A percentile compares a stretch with the other conserved stretches of the same genome.
Conservation (phyloP, 108 stramenopile genomes). For the Mediolabrus comicus region DNA sequence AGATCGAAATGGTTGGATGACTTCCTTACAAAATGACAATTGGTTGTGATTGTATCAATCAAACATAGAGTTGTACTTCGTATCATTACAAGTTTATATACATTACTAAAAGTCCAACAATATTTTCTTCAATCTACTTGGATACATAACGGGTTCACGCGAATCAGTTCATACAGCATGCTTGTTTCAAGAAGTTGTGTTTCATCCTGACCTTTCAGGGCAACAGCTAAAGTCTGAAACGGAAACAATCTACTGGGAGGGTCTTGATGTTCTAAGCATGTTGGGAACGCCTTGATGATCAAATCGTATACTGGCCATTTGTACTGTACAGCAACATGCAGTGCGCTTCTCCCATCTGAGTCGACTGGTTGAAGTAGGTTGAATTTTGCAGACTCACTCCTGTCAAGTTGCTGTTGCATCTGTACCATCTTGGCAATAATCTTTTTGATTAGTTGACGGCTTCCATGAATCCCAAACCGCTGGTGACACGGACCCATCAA, state of each 20-base stretch:
- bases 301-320: constrained; percentile 45
- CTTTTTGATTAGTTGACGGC: constrained; percentile 42
- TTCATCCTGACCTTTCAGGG: background rate
- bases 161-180: constrained; percentile 31
- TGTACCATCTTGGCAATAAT: constrained; percentile 14
- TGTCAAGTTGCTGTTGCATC: background rate
- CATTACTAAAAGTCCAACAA: too few species aligned
- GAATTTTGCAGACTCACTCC: background rate
- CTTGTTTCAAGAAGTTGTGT: constrained; percentile 22
- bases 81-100: background rate
- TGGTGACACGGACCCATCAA: constrained; percentile 30
- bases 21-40: background rate
- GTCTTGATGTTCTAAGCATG: constrained; percentile 22
- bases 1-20: constrained; percentile 18
- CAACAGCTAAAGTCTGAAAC: constrained; percentile 33
- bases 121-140: background rate
- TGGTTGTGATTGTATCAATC: too few species aligned
- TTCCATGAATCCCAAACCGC: constrained; percentile 43
- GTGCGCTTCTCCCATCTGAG: constrained; percentile 16
- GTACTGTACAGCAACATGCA: constrained; percentile 32
- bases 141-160: constrained; percentile 34
- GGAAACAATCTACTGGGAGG: constrained; percentile 35
- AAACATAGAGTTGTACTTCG: too few species aligned
- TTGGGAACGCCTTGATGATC: constrained; percentile 18
- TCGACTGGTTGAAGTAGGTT: constrained; percentile 19